Evolutionary conservation across 1,284 basidiomycete species (phyloP).

Genomic region (Fomes fomentarius): DNA sequence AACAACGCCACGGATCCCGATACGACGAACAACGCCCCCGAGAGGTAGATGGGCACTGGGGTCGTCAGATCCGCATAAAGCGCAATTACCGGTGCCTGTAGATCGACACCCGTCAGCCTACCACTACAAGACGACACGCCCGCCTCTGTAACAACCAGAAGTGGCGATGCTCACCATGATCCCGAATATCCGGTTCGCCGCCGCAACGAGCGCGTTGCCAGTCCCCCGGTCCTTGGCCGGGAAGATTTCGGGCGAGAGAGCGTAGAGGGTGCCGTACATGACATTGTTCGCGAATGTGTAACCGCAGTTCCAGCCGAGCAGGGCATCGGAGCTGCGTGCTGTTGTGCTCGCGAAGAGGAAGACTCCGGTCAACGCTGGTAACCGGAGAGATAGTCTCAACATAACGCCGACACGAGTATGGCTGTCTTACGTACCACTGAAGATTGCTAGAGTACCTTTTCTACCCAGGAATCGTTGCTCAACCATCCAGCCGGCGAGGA

Average conservation of each 20-base stretch:
- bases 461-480: constrained; percentile 61
- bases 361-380: constrained; percentile 64
- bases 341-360: constrained; percentile 75
- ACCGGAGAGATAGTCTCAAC: too few relatives aligned
- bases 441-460: constrained; percentile 62
- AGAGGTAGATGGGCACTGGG: constrained; percentile 70
- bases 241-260: constrained; percentile 67
- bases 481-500: constrained; percentile 59
- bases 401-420: too few relatives aligned
- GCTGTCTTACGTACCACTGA: constrained; percentile 49
- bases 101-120: background rate
- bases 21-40: constrained; percentile 64
- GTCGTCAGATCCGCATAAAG: constrained; percentile 61
- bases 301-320: constrained; percentile 76
- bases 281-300: constrained; percentile 66
- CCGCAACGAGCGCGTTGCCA: constrained; percentile 68
- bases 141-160: too few relatives aligned
- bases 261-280: constrained; percentile 76
- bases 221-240: constrained; percentile 74
- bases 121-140: too few relatives aligned
- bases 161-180: constrained; percentile 48
- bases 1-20: constrained; percentile 62
- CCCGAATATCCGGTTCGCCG: constrained; percentile 63
- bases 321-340: constrained; percentile 57
- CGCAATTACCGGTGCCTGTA: constrained; percentile 65